Evolutionary conservation across 2,329 filamentous ascomycete species (phyloP).

Genomic region (Xylaria sp.): DNA sequence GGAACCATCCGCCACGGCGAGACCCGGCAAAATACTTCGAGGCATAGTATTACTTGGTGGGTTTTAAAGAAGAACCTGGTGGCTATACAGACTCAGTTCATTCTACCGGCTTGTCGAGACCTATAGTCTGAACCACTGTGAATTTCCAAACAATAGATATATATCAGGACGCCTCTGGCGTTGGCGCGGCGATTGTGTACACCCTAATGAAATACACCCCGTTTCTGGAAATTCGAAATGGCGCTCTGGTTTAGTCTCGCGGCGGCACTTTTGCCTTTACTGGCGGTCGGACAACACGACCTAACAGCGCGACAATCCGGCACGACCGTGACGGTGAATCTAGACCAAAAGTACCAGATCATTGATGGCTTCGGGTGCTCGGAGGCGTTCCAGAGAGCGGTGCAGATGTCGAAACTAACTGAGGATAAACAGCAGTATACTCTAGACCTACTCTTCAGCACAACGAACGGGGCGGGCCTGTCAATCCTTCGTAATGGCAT

Average conservation of each 20-base stretch:
- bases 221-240: background rate
- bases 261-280: conserved; percentile 6
- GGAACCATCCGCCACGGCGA: conserved; percentile 6
- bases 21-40: conserved; percentile 20
- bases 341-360: conserved; percentile 39
- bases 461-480: conserved; percentile 52
- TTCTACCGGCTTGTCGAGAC: conserved; percentile 13
- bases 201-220: background rate
- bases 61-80: background rate
- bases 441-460: conserved; percentile 54
- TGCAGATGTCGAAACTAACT: conserved; percentile 46
- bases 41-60: background rate
- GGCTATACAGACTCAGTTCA: background rate
- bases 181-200: background rate
- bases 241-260: conserved; percentile 24
- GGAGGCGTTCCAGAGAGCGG: conserved; percentile 53
- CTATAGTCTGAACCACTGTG: background rate
- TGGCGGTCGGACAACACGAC: background rate
- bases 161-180: background rate
- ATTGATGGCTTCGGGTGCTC: conserved; percentile 58
- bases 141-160: background rate
- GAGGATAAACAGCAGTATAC: conserved; percentile 41
- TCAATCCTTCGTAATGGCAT: conserved; percentile 58
- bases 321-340: conserved; percentile 38
- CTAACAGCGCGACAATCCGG: conserved; percentile 15